A percentile compares a stretch with the other conserved stretches of the same genome.
Evolutionary conservation across 2,329 filamentous ascomycete species (phyloP).

Genomic region (Aspergillus oerlinghausenensis): DNA sequence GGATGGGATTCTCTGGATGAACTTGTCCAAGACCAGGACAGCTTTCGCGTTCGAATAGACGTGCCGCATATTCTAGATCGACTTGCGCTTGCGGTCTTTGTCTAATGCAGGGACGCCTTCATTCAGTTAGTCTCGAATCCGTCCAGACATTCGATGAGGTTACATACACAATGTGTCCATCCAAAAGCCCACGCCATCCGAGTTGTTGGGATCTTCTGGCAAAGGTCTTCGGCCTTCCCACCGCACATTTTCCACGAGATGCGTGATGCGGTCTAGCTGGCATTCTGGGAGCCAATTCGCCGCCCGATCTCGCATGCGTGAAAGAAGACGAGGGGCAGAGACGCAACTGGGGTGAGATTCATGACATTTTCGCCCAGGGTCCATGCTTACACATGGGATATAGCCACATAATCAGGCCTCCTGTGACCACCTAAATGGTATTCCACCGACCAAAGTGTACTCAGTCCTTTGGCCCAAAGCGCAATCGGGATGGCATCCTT

Average conservation of each 20-base stretch:
- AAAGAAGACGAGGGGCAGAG: too few species aligned
- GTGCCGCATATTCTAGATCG: constrained; percentile 11
- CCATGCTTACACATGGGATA: constrained; percentile 16
- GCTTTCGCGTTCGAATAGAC: constrained; percentile 10
- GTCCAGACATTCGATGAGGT: too few species aligned
- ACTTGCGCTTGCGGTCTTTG: constrained; percentile 1
- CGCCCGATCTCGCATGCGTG: not conserved
- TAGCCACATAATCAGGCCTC: constrained; percentile 11
- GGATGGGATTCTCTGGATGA: constrained; percentile 10
- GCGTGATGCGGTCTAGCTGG: constrained; percentile 10
- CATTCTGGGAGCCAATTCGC: constrained; percentile 15
- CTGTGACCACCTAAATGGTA: constrained; percentile 5
- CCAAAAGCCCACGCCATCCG: constrained; percentile 14
- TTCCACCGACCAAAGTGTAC: constrained; percentile 8
- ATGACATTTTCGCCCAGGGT: too few species aligned
- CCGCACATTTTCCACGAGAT: constrained; percentile 8
- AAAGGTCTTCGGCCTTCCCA: constrained; percentile 7
- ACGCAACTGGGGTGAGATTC: too few species aligned
- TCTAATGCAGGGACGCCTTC: constrained; percentile 7
- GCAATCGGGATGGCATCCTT: constrained; percentile 11
- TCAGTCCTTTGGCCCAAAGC: constrained; percentile 9
- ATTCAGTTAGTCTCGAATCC: too few species aligned
- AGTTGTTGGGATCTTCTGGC: not conserved
- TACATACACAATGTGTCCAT: constrained; percentile 17
- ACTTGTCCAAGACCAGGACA: constrained; percentile 15